Conservation (phyloP, 495 filamentous ascomycete species). For the Hypoxylon lenormandii region DNA sequence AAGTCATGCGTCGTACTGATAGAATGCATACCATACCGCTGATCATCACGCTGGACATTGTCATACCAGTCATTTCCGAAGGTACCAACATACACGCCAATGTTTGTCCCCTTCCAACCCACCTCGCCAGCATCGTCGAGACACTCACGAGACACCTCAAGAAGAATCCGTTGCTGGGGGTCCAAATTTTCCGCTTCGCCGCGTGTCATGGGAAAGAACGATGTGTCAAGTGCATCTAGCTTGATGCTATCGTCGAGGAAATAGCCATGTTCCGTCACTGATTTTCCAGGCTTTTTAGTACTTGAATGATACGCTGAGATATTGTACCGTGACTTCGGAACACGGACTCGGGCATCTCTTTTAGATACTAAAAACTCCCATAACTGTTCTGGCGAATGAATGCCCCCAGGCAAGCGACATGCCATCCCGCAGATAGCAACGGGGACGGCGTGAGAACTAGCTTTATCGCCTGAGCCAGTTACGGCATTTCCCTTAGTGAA, state of each 20-base stretch:
- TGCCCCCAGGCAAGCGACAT: slow-evolving; percentile 49
- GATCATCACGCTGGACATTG: slow-evolving; percentile 10
- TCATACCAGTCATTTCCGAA: slow-evolving; percentile 52
- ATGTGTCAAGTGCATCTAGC: slow-evolving; percentile 37
- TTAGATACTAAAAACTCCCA: slow-evolving; percentile 50
- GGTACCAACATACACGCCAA: slow-evolving; percentile 61
- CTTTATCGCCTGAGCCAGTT: too few species aligned
- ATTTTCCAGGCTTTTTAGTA: not conserved
- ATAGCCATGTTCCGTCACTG: slow-evolving; percentile 19
- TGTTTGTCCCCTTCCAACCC: slow-evolving; percentile 53
- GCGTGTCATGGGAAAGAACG: slow-evolving; percentile 55
- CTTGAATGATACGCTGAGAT: slow-evolving; percentile 45
- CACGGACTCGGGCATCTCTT: slow-evolving; percentile 19
- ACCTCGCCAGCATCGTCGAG: slow-evolving; percentile 61
- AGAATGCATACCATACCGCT: slow-evolving; percentile 15
- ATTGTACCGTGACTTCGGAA: slow-evolving; percentile 55
- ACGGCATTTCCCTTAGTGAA: too few species aligned
- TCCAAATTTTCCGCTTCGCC: slow-evolving; percentile 57
- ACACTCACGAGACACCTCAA: slow-evolving; percentile 61
- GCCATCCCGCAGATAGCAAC: slow-evolving; percentile 47
- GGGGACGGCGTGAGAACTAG: too few species aligned
- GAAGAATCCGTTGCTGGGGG: slow-evolving; percentile 63
- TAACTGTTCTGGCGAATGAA: slow-evolving; percentile 33
- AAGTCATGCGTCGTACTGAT: slow-evolving; percentile 45
- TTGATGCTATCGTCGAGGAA: slow-evolving; percentile 33